phyloP scores from a whole-genome alignment of 1,139 yeast species.

The Candida tropicalis region DNA sequence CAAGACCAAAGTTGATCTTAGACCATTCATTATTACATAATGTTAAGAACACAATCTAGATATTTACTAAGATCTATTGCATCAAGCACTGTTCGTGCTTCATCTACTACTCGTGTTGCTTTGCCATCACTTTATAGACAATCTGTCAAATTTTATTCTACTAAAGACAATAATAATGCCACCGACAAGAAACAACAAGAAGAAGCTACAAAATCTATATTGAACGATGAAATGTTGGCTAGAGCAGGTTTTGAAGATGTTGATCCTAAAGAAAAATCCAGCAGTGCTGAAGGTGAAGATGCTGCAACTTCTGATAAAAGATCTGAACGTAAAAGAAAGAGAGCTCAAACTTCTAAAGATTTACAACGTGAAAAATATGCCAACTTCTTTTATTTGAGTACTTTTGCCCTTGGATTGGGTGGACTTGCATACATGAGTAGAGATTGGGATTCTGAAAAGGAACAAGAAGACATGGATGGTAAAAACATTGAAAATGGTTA shows the following conservation, averaged over 20 bases:
- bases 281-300: constrained; percentile 13
- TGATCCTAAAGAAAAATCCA: constrained; percentile 17
- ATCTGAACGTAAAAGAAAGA: constrained; percentile 48
- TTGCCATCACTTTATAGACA: constrained; percentile 5
- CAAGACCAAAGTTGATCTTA: too few species aligned
- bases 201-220: constrained; percentile 54
- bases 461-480: constrained; percentile 53
- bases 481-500: constrained; percentile 67
- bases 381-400: constrained; percentile 63
- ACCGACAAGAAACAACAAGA: constrained; percentile 25
- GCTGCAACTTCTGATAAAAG: background rate
- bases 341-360: constrained; percentile 63
- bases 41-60: constrained; percentile 14
- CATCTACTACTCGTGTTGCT: constrained; percentile 2
- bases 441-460: constrained; percentile 84
- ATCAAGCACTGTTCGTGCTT: constrained; percentile 6
- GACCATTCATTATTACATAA: background rate
- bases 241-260: constrained; percentile 76
- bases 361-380: constrained; percentile 63
- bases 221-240: constrained; percentile 79
- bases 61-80: constrained; percentile 9
- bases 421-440: constrained; percentile 79
- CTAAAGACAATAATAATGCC: constrained; percentile 16
- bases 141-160: constrained; percentile 23
- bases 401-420: constrained; percentile 62